Evolutionary conservation across 352 stramenopile genomes (phyloP).

Genomic region (Phytopythium aichiense): DNA sequence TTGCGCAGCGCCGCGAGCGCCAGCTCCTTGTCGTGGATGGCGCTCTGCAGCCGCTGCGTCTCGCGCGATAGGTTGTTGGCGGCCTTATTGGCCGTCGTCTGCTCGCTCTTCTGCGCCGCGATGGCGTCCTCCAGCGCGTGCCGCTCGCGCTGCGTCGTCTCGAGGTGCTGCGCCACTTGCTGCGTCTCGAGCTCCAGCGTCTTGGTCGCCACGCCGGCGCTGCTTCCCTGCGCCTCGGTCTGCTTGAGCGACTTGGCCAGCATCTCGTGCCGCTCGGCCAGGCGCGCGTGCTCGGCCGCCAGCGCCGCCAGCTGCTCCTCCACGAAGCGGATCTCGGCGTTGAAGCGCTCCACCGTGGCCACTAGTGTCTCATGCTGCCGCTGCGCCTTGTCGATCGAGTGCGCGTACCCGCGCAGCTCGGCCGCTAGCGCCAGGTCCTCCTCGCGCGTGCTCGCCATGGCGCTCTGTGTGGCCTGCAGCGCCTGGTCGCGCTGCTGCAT

Average conservation of each 20-base stretch:
- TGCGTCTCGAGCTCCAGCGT: slow-evolving; percentile 70
- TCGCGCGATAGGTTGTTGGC: slow-evolving; percentile 89
- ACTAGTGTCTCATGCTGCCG: slow-evolving; percentile 80
- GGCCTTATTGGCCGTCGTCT: slow-evolving; percentile 89
- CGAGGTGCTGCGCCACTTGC: slow-evolving; percentile 66
- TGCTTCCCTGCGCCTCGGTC: slow-evolving; percentile 77
- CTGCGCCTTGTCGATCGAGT: slow-evolving; percentile 81
- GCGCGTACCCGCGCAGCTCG: slow-evolving; percentile 87
- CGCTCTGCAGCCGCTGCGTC: slow-evolving; percentile 56
- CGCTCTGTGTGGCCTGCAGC: slow-evolving; percentile 82
- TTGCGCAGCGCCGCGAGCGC: slow-evolving; percentile 87
- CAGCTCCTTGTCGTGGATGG: slow-evolving; percentile 89
- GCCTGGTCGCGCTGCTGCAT: slow-evolving; percentile 91
- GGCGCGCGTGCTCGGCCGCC: slow-evolving; percentile 59
- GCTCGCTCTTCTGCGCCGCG: slow-evolving; percentile 71
- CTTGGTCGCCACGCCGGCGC: slow-evolving; percentile 54
- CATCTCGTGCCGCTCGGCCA: slow-evolving; percentile 84
- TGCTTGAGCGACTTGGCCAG: slow-evolving; percentile 86
- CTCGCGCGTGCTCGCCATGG: slow-evolving; percentile 74
- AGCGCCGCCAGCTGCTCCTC: slow-evolving; percentile 62
- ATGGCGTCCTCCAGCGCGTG: slow-evolving; percentile 88
- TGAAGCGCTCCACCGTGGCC: slow-evolving; percentile 83
- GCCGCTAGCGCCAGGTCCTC: slow-evolving; percentile 78
- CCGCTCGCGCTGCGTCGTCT: slow-evolving; percentile 85
- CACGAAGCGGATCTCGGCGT: slow-evolving; percentile 69